Conservation (phyloP, 139 green algal species). For the Tetraselmis striata region DNA sequence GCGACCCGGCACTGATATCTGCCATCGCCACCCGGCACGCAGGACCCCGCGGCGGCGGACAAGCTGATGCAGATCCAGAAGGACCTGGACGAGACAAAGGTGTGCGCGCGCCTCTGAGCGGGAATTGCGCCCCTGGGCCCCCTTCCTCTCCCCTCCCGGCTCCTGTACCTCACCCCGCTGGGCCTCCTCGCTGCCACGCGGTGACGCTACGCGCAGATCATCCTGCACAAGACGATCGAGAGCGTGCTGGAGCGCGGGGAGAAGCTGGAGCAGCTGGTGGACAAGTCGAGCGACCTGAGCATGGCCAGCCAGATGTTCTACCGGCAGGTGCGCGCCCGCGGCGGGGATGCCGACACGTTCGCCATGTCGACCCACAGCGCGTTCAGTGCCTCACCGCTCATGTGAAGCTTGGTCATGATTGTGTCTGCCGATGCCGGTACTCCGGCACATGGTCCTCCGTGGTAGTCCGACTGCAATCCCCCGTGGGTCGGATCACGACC, state of each 20-base stretch:
- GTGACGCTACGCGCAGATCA: no score
- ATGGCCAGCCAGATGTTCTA: conserved; percentile 98
- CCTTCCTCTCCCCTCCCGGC: no score
- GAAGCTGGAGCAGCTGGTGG: conserved; percentile 94
- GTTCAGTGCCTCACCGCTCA: no score
- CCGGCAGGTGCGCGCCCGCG: conserved; percentile 51
- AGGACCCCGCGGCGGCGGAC: conserved; percentile 89
- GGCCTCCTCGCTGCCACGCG: conserved; percentile 1
- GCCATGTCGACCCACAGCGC: no score
- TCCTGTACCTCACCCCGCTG: not conserved
- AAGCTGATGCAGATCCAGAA: conserved; percentile 96
- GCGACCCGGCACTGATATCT: no score
- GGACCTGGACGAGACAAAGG: conserved; percentile 93
- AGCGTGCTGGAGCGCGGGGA: conserved; percentile 91
- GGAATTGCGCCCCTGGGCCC: not conserved
- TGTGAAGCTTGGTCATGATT: no score
- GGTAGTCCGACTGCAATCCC: no score
- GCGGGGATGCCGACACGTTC: no score
- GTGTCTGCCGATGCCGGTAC: no score
- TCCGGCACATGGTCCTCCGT: no score
- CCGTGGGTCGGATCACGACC: no score
- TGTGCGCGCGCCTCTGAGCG: conserved; percentile 33
- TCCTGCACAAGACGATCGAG: conserved; percentile 98
- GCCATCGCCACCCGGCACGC: no score
- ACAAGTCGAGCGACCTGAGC: conserved; percentile 89